A percentile compares a stretch with the other conserved stretches of the same genome.
Evolutionary conservation across 2,329 filamentous ascomycete genomes (phyloP).

Genomic region (Cytospora schulzeri): DNA sequence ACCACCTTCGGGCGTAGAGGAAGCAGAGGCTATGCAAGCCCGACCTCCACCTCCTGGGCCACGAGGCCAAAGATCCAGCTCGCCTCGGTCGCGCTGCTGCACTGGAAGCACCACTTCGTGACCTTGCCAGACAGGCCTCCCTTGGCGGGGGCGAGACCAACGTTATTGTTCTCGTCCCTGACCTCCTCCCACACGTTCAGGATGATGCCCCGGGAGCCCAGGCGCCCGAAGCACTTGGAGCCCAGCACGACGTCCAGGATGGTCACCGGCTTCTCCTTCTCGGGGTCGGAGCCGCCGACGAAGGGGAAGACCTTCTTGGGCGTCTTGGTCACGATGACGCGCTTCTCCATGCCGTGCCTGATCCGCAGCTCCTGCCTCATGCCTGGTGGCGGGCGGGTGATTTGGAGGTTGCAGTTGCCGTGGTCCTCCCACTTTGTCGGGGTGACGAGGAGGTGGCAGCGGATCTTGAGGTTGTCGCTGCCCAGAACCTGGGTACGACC

Average conservation of each 20-base stretch:
- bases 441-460: constrained; percentile 78
- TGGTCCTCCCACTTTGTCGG: constrained; percentile 87
- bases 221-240: constrained; percentile 80
- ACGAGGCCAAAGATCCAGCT: constrained; percentile 59
- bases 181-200: constrained; percentile 85
- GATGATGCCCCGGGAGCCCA: constrained; percentile 84
- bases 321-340: constrained; percentile 76
- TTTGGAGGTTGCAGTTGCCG: constrained; percentile 80
- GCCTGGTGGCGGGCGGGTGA: constrained; percentile 72
- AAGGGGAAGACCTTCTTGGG: constrained; percentile 52
- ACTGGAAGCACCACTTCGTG: constrained; percentile 67
- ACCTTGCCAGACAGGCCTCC: constrained; percentile 57
- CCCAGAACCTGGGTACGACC: constrained; percentile 60
- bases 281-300: constrained; percentile 37
- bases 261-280: constrained; percentile 57
- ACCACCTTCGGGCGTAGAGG: background rate
- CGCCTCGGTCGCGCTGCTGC: constrained; percentile 54
- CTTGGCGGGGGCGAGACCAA: constrained; percentile 53
- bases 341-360: constrained; percentile 75
- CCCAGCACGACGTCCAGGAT: constrained; percentile 83
- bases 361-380: constrained; percentile 61
- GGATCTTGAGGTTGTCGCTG: constrained; percentile 80
- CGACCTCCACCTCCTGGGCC: constrained; percentile 56
- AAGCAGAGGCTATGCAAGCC: constrained; percentile 9
- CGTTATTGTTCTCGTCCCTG: constrained; percentile 61